Conservation (phyloP, 1,284 basidiomycete genomes). For the Peniophora sp. region DNA sequence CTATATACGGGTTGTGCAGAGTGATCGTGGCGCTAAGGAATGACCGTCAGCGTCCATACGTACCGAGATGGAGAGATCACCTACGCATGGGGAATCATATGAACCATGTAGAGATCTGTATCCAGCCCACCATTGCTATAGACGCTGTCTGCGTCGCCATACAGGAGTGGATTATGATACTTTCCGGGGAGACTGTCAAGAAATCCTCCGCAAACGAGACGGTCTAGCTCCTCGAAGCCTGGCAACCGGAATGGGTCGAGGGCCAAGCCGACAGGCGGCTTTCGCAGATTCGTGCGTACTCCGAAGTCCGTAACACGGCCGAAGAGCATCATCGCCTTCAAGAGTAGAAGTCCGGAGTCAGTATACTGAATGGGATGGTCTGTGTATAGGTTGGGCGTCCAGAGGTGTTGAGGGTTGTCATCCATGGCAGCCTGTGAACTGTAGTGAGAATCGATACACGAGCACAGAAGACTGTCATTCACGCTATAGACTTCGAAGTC, state of each 20-base stretch:
- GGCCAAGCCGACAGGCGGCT: constrained; percentile 50
- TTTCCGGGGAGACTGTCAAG: constrained; percentile 58
- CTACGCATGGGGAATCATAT: constrained; percentile 76
- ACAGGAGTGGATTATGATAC: constrained; percentile 44
- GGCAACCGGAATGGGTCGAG: constrained; percentile 60
- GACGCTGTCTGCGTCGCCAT: constrained; percentile 37
- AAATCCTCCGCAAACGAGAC: constrained; percentile 57
- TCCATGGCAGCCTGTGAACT: constrained; percentile 40
- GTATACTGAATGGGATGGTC: constrained; percentile 67
- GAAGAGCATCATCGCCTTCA: constrained; percentile 77
- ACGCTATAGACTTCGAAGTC: constrained; percentile 68
- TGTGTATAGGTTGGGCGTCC: constrained; percentile 53
- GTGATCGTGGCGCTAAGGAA: constrained; percentile 67
- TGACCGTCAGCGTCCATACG: constrained; percentile 5
- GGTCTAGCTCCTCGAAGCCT: constrained; percentile 62
- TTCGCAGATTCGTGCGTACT: constrained; percentile 60
- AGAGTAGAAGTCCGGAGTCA: constrained; percentile 68
- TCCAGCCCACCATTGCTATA: constrained; percentile 53
- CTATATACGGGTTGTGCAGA: constrained; percentile 72
- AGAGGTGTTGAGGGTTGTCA: constrained; percentile 66
- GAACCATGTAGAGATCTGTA: constrained; percentile 78
- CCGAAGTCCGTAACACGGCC: constrained; percentile 77
- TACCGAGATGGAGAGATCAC: constrained; percentile 17
- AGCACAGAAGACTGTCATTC: constrained; percentile 6
- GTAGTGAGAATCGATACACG: constrained; percentile 8